Base-by-base conservation (phyloP, 768 basidiomycete genomes). In the Leccinum aurantiacum region DNA sequence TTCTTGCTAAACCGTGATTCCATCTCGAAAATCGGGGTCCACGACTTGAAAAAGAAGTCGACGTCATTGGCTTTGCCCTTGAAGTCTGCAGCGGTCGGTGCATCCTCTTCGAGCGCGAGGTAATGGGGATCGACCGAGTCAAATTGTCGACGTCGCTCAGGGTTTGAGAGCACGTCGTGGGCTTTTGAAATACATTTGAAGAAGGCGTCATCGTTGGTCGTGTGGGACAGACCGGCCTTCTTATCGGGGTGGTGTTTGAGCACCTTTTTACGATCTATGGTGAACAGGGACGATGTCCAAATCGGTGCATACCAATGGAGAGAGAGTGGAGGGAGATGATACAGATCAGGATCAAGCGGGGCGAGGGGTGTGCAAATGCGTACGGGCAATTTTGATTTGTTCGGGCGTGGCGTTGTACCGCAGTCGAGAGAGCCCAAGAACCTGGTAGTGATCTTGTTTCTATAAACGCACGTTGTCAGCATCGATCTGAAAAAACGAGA, bases 141-240 rank as follows among this genome's bases (percentile, higher is more conserved):
- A 77, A 96, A 99, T 74, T 98, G 95, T 51, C 92, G 87, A 59
- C 94, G 87, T 68, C 88, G 88, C 71, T 98, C 94, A 22, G 86
- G 70, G 76, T 96, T 83, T 49, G 87, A 89, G 58, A 99, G 87
- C 46, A 94, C 88, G 67, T 99, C 97, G 76, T 90, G 85, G n/a
- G 96, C 96, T 76, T 99, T 99, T 78, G 92, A 89, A 66, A 99
- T 98, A 74, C 97, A 99, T 78, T 99, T 99, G 91, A 99, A 99
- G 82, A 99, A 98, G 0, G 88, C 88, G 68, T 99, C 96, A 75
- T 98, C 95, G 79, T 98, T 96, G 60, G 92, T 88, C 67, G 91
- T 90, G 67, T 87, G 85, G 37, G 85, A 84, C 37, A 82, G 76
- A 48, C 84, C 86, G 27, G 89, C 84, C 74, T 98, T 98, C 78